Evolutionary conservation across 352 stramenopile species (phyloP).

Genomic region (Lagenidium giganteum): DNA sequence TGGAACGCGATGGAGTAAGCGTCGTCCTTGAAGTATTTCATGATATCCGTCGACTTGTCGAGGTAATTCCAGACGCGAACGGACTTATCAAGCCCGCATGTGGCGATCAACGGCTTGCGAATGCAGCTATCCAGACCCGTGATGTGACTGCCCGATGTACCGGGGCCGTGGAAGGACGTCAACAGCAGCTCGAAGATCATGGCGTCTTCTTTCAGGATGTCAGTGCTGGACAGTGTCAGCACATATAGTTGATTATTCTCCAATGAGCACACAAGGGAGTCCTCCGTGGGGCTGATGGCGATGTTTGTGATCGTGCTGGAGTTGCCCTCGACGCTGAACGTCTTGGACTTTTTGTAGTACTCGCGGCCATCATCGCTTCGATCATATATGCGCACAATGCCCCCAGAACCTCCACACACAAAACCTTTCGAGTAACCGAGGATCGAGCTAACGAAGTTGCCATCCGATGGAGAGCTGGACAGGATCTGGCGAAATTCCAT

Average conservation of each 20-base stretch:
- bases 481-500: conserved; percentile 88
- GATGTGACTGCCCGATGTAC: conserved; percentile 64
- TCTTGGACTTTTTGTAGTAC: conserved; percentile 90
- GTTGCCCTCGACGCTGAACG: conserved; percentile 84
- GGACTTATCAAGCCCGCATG: conserved; percentile 87
- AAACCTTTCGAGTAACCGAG: conserved; percentile 89
- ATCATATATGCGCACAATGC: conserved; percentile 80
- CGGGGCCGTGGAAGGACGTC: conserved; percentile 84
- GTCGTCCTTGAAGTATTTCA: conserved; percentile 91
- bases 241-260: conserved; percentile 89
- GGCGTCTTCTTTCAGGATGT: conserved; percentile 91
- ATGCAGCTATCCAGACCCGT: conserved; percentile 92
- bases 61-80: conserved; percentile 94
- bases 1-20: conserved; percentile 87
- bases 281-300: conserved; percentile 85
- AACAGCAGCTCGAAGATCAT: conserved; percentile 92
- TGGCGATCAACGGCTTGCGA: conserved; percentile 89
- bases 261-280: conserved; percentile 84
- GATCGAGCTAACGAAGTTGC: conserved; percentile 79
- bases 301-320: conserved; percentile 75
- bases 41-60: conserved; percentile 88
- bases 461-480: conserved; percentile 64
- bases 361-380: conserved; percentile 79
- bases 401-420: conserved; percentile 72
- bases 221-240: conserved; percentile 86